Conservation (phyloP, 139 green algal genomes). For the Chlamydomonas schloesseri region DNA sequence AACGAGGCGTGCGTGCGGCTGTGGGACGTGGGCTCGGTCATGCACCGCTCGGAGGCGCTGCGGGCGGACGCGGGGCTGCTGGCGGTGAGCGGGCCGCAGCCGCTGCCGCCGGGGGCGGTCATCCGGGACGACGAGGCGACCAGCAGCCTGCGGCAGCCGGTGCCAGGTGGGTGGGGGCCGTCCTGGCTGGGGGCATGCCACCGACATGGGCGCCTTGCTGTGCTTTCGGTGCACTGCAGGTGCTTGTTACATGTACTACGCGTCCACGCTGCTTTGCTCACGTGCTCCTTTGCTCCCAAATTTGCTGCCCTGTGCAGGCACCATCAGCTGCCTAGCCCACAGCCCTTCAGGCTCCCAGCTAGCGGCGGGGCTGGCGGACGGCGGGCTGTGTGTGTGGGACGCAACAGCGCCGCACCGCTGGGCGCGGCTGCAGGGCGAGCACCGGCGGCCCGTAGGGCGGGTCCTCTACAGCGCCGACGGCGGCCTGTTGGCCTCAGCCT, state of each 20-base stretch:
- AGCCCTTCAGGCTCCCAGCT: conserved; percentile 21
- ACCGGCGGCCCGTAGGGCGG: conserved; percentile 9
- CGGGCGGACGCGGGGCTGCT: conserved; percentile 1
- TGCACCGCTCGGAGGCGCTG: conserved; percentile 31
- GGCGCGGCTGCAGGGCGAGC: conserved; percentile 8
- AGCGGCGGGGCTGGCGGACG: conserved; percentile 14
- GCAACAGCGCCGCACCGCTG: not conserved
- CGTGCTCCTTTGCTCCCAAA: too few relatives aligned
- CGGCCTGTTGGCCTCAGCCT: conserved; percentile 2
- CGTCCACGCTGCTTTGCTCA: too few relatives aligned
- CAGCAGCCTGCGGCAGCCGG: not conserved
- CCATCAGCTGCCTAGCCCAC: conserved; percentile 22
- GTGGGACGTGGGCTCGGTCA: conserved; percentile 24
- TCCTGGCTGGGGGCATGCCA: too few relatives aligned
- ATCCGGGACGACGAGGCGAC: conserved; percentile 6
- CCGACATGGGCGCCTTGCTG: too few relatives aligned
- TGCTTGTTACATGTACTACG: too few relatives aligned
- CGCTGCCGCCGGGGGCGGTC: not conserved
- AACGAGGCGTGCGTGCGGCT: conserved; percentile 22
- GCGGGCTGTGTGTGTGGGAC: conserved; percentile 30
- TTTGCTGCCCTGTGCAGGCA: not conserved
- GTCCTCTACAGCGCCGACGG: conserved; percentile 12
- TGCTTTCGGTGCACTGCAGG: too few relatives aligned
- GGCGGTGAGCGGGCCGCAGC: not conserved
- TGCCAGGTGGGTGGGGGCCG: not conserved